A percentile compares a stretch with the other conserved stretches of the same genome.
These are phyloP conservation scores for Aspergillus sp. DNA, from an alignment of 2,329 filamentous ascomycete genomes.

Conservation along the genomic window DNA sequence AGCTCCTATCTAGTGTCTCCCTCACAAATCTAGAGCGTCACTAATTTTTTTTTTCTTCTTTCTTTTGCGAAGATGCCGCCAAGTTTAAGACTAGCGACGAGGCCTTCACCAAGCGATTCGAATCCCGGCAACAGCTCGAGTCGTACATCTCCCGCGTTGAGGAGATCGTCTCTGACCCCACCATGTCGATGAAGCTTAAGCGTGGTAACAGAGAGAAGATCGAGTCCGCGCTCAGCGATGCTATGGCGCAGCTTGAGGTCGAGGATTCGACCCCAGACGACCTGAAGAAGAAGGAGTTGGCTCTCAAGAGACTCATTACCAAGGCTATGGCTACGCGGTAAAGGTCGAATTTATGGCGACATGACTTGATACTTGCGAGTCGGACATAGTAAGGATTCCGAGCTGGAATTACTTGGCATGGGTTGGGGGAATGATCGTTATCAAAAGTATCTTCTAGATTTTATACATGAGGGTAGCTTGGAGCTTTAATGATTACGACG, in stretches of 20 bases:
- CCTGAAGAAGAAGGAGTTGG: slow-evolving; percentile 99
- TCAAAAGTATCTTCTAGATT: slow-evolving; percentile 27
- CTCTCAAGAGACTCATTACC: slow-evolving; percentile 95
- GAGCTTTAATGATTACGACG: slow-evolving; percentile 32
- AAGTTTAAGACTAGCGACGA: slow-evolving; percentile 99
- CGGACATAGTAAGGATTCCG: slow-evolving; percentile 4
- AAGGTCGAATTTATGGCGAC: slow-evolving; percentile 26
- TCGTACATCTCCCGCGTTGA: slow-evolving; percentile 98
- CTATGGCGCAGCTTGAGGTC: slow-evolving; percentile 96
- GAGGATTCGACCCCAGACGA: slow-evolving; percentile 90
- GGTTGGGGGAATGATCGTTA: slow-evolving; percentile 27
- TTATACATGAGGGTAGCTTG: slow-evolving; percentile 22
- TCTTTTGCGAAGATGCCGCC: slow-evolving; percentile 68
- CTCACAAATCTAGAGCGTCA: neutral
- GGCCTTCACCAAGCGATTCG: slow-evolving; percentile 98
- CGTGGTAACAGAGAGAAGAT: slow-evolving; percentile 99
- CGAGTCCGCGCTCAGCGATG: slow-evolving; percentile 92
- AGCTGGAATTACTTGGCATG: neutral
- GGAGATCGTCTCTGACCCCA: slow-evolving; percentile 97
- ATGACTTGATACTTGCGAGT: slow-evolving; percentile 1
- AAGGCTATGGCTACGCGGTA: slow-evolving; percentile 96
- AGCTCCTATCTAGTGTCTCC: neutral
- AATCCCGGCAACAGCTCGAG: slow-evolving; percentile 98
- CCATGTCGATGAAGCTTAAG: slow-evolving; percentile 95
- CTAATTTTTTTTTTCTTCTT: slow-evolving; percentile 1